Evolutionary conservation across 495 filamentous ascomycete species (phyloP).

Genomic region (Annulohypoxylon maeteangense): DNA sequence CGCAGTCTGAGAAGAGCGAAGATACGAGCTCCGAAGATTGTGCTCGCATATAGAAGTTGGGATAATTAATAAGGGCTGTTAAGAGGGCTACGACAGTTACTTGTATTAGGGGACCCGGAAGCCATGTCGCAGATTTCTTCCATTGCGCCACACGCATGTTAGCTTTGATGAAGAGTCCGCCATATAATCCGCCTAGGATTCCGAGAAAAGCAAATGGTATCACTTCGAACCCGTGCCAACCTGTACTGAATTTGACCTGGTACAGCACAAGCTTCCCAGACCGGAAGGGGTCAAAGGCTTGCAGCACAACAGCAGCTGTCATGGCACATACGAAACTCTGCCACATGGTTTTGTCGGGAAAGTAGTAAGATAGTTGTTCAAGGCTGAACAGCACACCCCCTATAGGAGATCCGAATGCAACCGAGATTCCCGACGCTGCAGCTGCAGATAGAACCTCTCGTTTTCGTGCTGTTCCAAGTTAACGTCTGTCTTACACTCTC

Average conservation of each 20-base stretch:
- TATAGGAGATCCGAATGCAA: conserved; percentile 97
- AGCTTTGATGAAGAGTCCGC: conserved; percentile 91
- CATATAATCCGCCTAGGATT: conserved; percentile 90
- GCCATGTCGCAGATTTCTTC: conserved; percentile 72
- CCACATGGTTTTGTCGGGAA: conserved; percentile 99
- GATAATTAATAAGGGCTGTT: conserved; percentile 91
- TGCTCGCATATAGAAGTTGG: conserved; percentile 92
- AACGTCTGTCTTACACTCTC: conserved; percentile 9
- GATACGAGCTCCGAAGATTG: conserved; percentile 93
- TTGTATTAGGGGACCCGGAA: conserved; percentile 76
- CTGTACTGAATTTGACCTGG: conserved; percentile 91
- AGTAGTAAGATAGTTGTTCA: conserved; percentile 98
- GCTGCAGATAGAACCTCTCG: conserved; percentile 95
- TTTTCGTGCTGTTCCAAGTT: conserved; percentile 75
- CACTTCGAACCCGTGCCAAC: conserved; percentile 96
- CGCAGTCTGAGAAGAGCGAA: conserved; percentile 91
- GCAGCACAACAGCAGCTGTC: conserved; percentile 92
- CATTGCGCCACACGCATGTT: conserved; percentile 90
- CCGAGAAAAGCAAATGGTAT: conserved; percentile 89
- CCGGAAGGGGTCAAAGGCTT: conserved; percentile 93
- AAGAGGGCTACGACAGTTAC: conserved; percentile 78
- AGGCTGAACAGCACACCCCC: conserved; percentile 93
- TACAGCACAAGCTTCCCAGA: conserved; percentile 97
- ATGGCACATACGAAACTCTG: conserved; percentile 99
- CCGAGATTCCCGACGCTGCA: conserved; percentile 93